Percentiles rank a stretch among this genome's conserved stretches.
phyloP scores from a whole-genome alignment of 352 stramenopile genomes.

The Pythium angustatum region DNA sequence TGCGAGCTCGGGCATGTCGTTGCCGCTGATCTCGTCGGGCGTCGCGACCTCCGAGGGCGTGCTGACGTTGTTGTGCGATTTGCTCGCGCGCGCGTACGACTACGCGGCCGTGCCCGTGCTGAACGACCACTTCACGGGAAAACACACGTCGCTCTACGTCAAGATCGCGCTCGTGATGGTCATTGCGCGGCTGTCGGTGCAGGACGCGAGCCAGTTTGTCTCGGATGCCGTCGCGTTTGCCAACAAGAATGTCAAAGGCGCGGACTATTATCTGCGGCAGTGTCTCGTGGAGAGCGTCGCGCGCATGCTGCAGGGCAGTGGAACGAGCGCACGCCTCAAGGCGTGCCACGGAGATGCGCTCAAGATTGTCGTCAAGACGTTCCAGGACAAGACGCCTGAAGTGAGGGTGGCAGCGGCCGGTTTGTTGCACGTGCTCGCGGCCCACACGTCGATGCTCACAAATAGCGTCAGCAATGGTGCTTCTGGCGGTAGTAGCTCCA shows the following conservation, averaged over 20 bases:
- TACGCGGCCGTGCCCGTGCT: slow-evolving; percentile 57
- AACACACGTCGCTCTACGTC: slow-evolving; percentile 64
- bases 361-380: slow-evolving; percentile 68
- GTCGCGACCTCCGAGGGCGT: slow-evolving; percentile 67
- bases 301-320: slow-evolving; percentile 41
- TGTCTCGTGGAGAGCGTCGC: slow-evolving; percentile 66
- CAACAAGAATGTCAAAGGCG: slow-evolving; percentile 53
- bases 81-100: slow-evolving; percentile 75
- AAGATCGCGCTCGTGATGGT: slow-evolving; percentile 74
- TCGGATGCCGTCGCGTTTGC: slow-evolving; percentile 65
- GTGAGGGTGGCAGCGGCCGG: slow-evolving; percentile 61
- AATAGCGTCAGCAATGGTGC: slow-evolving; percentile 3
- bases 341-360: slow-evolving; percentile 64
- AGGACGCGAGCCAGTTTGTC: slow-evolving; percentile 70
- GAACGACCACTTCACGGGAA: slow-evolving; percentile 55
- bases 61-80: slow-evolving; percentile 65
- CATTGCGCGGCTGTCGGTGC: slow-evolving; percentile 49
- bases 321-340: slow-evolving; percentile 38
- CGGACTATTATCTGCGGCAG: slow-evolving; percentile 84
- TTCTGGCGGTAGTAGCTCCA: not conserved
- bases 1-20: slow-evolving; percentile 39
- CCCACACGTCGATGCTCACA: slow-evolving; percentile 41
- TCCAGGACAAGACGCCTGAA: slow-evolving; percentile 78
- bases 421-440: slow-evolving; percentile 64
- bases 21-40: slow-evolving; percentile 52